Evolutionary conservation across 495 filamentous ascomycete genomes (phyloP).

Genomic region (Neurospora africana): DNA sequence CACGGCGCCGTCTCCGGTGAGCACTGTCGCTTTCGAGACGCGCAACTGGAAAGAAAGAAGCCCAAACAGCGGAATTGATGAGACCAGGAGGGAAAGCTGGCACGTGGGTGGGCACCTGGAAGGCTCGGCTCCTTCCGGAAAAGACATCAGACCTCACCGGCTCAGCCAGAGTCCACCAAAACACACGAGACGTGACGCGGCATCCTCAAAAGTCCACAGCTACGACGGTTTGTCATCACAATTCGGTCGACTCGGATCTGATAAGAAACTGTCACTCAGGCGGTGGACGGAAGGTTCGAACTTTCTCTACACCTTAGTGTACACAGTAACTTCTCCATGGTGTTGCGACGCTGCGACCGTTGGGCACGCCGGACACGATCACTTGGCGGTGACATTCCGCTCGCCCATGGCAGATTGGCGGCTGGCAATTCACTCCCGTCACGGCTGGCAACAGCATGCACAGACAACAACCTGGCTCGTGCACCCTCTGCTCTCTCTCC

Average conservation of each 20-base stretch:
- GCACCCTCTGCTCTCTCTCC: neutral
- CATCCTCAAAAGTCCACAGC: neutral
- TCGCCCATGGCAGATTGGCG: neutral
- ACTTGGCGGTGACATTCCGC: neutral
- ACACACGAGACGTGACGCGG: neutral
- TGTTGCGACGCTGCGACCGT: neutral
- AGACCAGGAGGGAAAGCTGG: neutral
- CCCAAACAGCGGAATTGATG: neutral
- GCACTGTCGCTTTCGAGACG: neutral
- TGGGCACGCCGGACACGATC: neutral
- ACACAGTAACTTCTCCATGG: neutral
- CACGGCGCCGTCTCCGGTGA: neutral
- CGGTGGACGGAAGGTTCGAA: neutral
- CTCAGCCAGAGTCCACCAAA: neutral
- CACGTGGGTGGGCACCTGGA: neutral
- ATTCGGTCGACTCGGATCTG: neutral
- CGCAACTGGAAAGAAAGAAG: neutral
- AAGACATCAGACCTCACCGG: neutral
- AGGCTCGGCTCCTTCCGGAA: neutral
- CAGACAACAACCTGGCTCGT: neutral
- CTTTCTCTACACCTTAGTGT: too few relatives aligned
- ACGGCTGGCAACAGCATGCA: neutral
- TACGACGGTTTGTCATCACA: neutral
- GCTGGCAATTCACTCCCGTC: neutral
- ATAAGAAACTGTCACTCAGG: neutral